phyloP scores from a whole-genome alignment of 352 stramenopile species.

The Detonula confervacea region DNA sequence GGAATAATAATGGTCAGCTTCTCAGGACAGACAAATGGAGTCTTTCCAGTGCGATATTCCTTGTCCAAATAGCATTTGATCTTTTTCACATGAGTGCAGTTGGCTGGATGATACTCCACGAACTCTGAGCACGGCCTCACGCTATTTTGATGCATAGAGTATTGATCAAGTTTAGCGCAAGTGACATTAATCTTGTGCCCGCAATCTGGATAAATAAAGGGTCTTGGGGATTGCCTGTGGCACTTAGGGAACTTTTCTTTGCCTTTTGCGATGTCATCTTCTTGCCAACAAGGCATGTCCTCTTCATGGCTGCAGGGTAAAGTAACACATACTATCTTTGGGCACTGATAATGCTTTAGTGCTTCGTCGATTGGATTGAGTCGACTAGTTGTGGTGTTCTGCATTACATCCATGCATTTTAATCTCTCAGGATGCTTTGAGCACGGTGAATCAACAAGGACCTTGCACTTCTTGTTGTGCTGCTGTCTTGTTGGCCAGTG shows the following conservation, averaged over 20 bases:
- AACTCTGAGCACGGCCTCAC: slow-evolving; percentile 70
- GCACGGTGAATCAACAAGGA: slow-evolving; percentile 85
- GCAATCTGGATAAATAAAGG: slow-evolving; percentile 86
- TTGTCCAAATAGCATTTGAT: slow-evolving; percentile 84
- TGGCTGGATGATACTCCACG: slow-evolving; percentile 80
- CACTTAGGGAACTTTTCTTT: slow-evolving; percentile 73
- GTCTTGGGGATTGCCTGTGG: slow-evolving; percentile 76
- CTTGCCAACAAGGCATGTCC: slow-evolving; percentile 73
- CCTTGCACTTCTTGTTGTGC: slow-evolving; percentile 79
- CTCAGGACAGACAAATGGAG: slow-evolving; percentile 78
- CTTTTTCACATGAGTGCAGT: slow-evolving; percentile 82
- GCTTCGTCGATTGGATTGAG: slow-evolving; percentile 62
- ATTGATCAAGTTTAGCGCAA: slow-evolving; percentile 84
- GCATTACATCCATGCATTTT: slow-evolving; percentile 78
- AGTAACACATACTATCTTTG: slow-evolving; percentile 74
- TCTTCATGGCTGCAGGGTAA: slow-evolving; percentile 85
- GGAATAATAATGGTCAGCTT: slow-evolving; percentile 78
- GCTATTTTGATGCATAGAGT: slow-evolving; percentile 56
- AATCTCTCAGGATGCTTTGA: slow-evolving; percentile 74
- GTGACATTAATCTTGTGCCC: slow-evolving; percentile 84
- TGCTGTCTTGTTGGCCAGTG: slow-evolving; percentile 85
- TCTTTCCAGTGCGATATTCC: slow-evolving; percentile 44
- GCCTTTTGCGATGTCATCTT: slow-evolving; percentile 68
- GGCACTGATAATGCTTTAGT: slow-evolving; percentile 80
- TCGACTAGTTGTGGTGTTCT: slow-evolving; percentile 2